phyloP scores from a whole-genome alignment of 164 flowering plant species.

The Paratinospora sagittata region DNA sequence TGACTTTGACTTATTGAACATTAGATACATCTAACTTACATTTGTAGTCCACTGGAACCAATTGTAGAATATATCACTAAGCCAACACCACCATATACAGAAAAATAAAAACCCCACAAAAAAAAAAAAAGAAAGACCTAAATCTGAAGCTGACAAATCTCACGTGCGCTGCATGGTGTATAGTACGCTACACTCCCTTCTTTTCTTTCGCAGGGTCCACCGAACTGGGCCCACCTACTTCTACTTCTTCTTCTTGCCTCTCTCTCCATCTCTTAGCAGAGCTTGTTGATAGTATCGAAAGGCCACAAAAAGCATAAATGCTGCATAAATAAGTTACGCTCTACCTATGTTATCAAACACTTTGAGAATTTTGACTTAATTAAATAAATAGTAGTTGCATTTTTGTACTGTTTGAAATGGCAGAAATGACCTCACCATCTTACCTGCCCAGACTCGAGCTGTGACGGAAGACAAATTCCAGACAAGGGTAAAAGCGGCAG shows the following conservation, averaged over 20 bases:
- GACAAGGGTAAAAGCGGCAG: constrained; percentile 54
- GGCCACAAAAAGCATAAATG: constrained; percentile 61
- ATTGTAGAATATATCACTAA: neutral
- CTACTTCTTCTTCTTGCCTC: constrained; percentile 28
- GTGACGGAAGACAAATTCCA: constrained; percentile 75
- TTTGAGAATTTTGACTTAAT: too few relatives aligned
- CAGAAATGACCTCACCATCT: constrained; percentile 1
- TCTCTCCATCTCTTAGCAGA: constrained; percentile 23
- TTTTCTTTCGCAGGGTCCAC: neutral
- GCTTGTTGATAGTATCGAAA: constrained; percentile 57
- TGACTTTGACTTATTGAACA: neutral
- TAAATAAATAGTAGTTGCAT: too few relatives aligned
- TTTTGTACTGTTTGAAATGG: neutral
- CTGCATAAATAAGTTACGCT: constrained; percentile 30
- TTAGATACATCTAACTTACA: neutral
- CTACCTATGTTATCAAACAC: neutral
- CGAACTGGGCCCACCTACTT: neutral
- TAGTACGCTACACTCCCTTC: neutral
- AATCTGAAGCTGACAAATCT: neutral
- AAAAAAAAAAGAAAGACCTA: neutral
- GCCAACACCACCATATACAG: neutral
- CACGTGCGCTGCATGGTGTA: neutral
- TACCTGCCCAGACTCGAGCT: constrained; percentile 90
- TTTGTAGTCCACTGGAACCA: neutral
- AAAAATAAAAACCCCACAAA: too few relatives aligned